Evolutionary conservation across 2,329 filamentous ascomycete genomes (phyloP).

Genomic region (Penicillium oxalicum): DNA sequence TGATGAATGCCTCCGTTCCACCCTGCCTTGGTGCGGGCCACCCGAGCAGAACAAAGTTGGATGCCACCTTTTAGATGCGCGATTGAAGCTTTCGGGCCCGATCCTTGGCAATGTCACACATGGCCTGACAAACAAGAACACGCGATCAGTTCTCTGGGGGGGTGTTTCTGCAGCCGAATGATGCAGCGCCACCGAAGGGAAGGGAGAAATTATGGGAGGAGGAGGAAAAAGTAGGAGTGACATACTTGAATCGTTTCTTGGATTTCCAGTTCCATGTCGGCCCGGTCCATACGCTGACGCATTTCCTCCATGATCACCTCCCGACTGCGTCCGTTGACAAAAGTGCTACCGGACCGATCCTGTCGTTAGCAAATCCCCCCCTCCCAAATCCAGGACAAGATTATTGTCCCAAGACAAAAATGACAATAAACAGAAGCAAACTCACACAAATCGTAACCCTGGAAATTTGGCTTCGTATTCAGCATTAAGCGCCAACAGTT

Average conservation of each 20-base stretch:
- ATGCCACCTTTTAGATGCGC: conserved; percentile 9
- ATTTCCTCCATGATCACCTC: conserved; percentile 77
- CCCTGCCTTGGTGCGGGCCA: no score
- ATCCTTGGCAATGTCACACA: conserved; percentile 85
- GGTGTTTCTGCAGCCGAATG: no score
- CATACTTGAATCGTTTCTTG: conserved; percentile 67
- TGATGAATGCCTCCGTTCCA: no score
- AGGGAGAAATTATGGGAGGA: no score
- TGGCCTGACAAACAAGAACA: conserved; percentile 55
- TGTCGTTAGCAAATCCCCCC: conserved; percentile 1
- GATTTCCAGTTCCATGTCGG: conserved; percentile 62
- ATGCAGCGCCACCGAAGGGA: no score
- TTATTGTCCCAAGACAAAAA: no score
- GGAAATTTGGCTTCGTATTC: conserved; percentile 79
- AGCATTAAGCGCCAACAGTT: conserved; percentile 60
- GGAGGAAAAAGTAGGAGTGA: not conserved
- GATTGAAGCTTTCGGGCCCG: conserved; percentile 59
- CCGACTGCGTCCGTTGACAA: conserved; percentile 75
- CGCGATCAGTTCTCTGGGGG: no score
- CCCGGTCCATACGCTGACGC: conserved; percentile 63
- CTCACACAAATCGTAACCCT: conserved; percentile 69
- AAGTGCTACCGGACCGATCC: conserved; percentile 50
- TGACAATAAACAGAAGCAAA: not conserved
- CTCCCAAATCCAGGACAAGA: not conserved
- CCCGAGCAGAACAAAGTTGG: not conserved